A percentile compares a stretch with the other conserved stretches of the same genome.
phyloP scores from a whole-genome alignment of 805 yeast species.

The Cyberlindnera japonica region DNA sequence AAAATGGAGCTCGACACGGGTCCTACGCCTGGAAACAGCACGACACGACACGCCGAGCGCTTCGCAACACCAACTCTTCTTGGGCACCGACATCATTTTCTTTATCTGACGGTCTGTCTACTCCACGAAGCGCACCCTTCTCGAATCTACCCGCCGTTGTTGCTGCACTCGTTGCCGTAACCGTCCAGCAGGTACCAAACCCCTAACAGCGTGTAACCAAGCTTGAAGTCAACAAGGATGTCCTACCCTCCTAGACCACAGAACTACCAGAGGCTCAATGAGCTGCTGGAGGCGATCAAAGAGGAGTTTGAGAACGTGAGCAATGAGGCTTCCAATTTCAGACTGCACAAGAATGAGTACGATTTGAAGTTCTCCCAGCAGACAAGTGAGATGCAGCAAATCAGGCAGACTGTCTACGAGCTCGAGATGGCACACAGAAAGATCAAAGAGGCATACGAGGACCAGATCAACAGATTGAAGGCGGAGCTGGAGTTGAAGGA shows the following conservation, averaged over 20 bases:
- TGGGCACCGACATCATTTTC: background rate
- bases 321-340: constrained; percentile 79
- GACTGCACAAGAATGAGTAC: constrained; percentile 89
- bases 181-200: background rate
- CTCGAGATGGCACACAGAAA: constrained; percentile 91
- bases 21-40: background rate
- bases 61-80: background rate
- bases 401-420: constrained; percentile 90
- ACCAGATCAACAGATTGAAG: constrained; percentile 81
- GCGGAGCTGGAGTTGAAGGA: constrained; percentile 81
- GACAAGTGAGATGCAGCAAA: constrained; percentile 88
- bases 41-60: background rate
- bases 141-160: background rate
- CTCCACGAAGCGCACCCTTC: background rate
- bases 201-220: background rate
- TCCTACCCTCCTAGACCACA: constrained; percentile 31
- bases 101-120: background rate
- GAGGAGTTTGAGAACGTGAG: constrained; percentile 84
- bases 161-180: background rate
- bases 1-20: constrained; percentile 1
- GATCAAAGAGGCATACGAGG: constrained; percentile 94
- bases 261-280: constrained; percentile 48
- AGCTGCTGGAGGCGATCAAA: constrained; percentile 86
- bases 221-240: constrained; percentile 12
- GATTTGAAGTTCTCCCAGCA: constrained; percentile 90